Evolutionary conservation across 495 filamentous ascomycete genomes (phyloP).

Genomic region (Parathielavia appendiculata): DNA sequence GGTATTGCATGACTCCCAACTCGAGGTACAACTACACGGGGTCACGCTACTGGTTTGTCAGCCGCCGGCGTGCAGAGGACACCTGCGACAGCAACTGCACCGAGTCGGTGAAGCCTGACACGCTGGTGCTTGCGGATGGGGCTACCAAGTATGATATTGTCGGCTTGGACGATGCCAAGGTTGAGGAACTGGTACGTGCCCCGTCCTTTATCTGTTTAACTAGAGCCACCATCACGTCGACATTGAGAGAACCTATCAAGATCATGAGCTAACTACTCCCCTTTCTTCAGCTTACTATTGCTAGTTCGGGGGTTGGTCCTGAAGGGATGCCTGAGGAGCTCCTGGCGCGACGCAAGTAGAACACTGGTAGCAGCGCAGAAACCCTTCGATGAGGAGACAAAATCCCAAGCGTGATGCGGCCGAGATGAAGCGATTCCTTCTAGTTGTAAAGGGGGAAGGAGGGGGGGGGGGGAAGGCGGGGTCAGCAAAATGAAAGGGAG

Average conservation of each 20-base stretch:
- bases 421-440: not conserved
- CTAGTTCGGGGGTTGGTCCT: conserved; percentile 3
- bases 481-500: too few relatives aligned
- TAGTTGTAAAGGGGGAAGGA: too few relatives aligned
- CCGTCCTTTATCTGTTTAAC: not conserved
- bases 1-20: not conserved
- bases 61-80: conserved; percentile 1
- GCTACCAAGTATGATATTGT: conserved; percentile 13
- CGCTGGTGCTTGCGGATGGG: conserved; percentile 11
- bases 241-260: not conserved
- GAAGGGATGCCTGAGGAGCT: conserved; percentile 9
- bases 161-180: conserved; percentile 12
- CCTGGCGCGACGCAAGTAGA: conserved; percentile 4
- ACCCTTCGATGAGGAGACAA: not conserved
- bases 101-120: conserved; percentile 9
- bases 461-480: too few relatives aligned
- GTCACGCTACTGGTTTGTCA: conserved; percentile 3
- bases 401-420: not conserved
- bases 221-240: not conserved
- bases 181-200: conserved; percentile 7
- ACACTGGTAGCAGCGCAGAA: not conserved
- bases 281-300: conserved; percentile 8
- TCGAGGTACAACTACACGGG: conserved; percentile 5
- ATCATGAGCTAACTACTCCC: not conserved
- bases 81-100: conserved; percentile 1